Base-by-base conservation (phyloP, 139 green algal genomes). In the Chlamydomonas sp. region DNA sequence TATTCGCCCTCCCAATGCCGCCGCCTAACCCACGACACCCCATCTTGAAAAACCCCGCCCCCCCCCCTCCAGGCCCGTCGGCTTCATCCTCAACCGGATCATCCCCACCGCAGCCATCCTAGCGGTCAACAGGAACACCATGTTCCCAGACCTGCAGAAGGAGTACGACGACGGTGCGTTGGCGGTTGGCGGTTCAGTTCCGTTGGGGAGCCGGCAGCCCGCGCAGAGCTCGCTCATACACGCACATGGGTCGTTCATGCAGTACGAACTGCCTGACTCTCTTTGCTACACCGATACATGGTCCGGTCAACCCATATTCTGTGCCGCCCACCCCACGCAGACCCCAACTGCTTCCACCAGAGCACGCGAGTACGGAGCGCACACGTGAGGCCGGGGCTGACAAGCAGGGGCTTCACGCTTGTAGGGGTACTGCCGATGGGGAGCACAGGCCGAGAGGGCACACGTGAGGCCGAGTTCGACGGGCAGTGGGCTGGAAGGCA, bases 111-210 rank as follows among this genome's bases (percentile, higher is more conserved):
- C 2, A 49, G 4, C 78, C 15, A 71, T 84, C 17, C 63, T 90
- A 31, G 31, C 18, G 71, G 68, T 75, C 60, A 62, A 79, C 67
- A 59, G 79, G 57, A 86, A 86, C 85, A 81, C 78, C 4, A 77
- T 80, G 64, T 90, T 75, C 85, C 85, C 85, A 5, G 71, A 90
- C 17, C 79, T 90, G 78, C 89, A 92, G 85, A 60, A 89, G 18
- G 72, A 74, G 73, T 92, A 83, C 73, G 89, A 92, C 83, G 67
- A 63, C 20, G 89, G 85, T 92, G 64, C 68, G 67, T 20, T 84
- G 57, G 49, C 31, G 31, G 31, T 49, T 49, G 31, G 31, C 31
- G 31, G 31, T 49, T 49, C 31, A 49, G 31, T 49, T 49, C 31
- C 31, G 31, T 49, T 49, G 31, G 31, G 31, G 31, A 49, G 31